Evolutionary conservation across 352 stramenopile genomes (phyloP), one percentile per base, ranked within the genome.

Genomic region (Pythium chondricola): DNA sequence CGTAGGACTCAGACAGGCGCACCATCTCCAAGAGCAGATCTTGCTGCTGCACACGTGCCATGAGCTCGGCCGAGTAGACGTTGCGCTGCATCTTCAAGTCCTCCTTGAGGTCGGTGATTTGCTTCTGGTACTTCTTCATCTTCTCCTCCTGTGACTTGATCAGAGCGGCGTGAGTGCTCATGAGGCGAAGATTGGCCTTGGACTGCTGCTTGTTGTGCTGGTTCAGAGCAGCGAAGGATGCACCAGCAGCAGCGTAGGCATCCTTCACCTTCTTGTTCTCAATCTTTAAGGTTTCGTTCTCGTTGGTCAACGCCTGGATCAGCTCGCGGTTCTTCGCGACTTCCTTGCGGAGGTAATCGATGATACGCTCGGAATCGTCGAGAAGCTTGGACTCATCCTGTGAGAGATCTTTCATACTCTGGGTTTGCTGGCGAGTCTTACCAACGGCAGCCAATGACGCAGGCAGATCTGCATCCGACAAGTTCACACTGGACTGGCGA

Each of bases 151-250:
- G 82, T 4, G 77, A 90, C 63, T 91, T 91, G 52, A 91, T 91
- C 20, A 93, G 52, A 25, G 79, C 77, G 35, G 76, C 78, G 52
- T 93, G 83, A 2, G 83, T 93, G 43, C 77, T 92, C 70, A 95
- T 88, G 55, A 97, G 65, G 6, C 91, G 81, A n/a, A 88, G 47
- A 40, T 97, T 97, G 0, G 83, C 84, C 54, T 94, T 94, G n/a
- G 82, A 96, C 31, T 97, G 78, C 48, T 97, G 87, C 52, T 97
- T 97, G 48, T 95, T 94, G 63, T 97, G 88, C 67, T 97, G 85
- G 48, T 97, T 97, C 2, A 97, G 65, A 10, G 88, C 84, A 13
- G 85, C 80, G 55, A 97, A 97, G 4, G 87, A 96, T 37, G 83
- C 85, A n/a, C 86, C 83, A 5, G 90, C 88, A 47, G 85, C 87